Percentiles rank a stretch among this genome's conserved stretches.
Evolutionary conservation across 2,329 filamentous ascomycete species (phyloP).

Genomic region (Dothideomycetes sp.): DNA sequence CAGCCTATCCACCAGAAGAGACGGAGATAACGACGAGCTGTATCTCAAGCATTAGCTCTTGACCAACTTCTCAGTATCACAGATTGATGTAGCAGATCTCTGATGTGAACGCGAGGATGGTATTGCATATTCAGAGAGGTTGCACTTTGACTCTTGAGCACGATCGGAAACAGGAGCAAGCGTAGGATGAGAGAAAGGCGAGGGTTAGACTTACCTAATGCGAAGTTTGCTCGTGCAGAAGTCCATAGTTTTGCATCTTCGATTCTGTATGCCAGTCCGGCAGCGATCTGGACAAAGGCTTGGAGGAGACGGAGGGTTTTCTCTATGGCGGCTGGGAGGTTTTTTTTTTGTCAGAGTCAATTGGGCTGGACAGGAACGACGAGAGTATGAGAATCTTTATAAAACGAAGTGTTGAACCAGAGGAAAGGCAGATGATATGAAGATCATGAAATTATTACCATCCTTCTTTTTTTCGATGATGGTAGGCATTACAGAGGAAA

Average conservation of each 20-base stretch:
- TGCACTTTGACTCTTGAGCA: not conserved
- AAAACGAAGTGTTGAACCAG: not conserved
- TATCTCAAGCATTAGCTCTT: not conserved
- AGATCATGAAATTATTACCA: not conserved
- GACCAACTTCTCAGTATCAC: not conserved
- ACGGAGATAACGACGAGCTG: constrained; percentile 55
- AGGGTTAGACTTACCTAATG: constrained; percentile 29
- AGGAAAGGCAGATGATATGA: not conserved
- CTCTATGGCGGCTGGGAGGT: constrained; percentile 47
- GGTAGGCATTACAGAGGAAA: not conserved
- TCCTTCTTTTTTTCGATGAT: not conserved
- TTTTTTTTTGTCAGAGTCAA: not conserved
- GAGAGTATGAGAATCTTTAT: not conserved
- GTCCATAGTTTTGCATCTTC: constrained; percentile 28
- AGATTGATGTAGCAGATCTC: too few relatives aligned
- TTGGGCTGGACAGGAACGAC: not conserved
- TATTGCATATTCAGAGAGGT: not conserved
- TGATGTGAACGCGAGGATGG: not conserved
- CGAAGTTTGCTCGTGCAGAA: constrained; percentile 33
- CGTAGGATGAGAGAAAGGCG: not conserved
- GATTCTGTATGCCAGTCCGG: constrained; percentile 28
- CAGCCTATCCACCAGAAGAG: constrained; percentile 48
- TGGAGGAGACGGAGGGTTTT: constrained; percentile 52
- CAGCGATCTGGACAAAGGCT: constrained; percentile 25
- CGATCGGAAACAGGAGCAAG: not conserved